Evolutionary conservation across 1,284 basidiomycete species (phyloP).

Genomic region (Cutaneotrichosporon cavernicola): DNA sequence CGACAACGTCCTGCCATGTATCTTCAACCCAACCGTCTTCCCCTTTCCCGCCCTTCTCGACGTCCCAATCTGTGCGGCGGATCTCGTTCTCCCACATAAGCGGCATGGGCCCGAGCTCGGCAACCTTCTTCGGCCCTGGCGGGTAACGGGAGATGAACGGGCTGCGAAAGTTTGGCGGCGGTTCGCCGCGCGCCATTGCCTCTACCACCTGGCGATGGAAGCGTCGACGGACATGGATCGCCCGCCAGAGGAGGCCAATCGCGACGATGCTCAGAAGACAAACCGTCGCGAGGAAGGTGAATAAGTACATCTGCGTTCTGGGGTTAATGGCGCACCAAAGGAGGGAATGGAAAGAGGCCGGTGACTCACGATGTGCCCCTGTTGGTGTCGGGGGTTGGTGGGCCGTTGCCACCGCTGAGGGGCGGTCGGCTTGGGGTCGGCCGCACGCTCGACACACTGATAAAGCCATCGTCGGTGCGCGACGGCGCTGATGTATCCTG

Average conservation of each 20-base stretch:
- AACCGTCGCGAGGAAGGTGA: conserved; percentile 52
- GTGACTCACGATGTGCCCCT: not conserved
- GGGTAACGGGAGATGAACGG: conserved; percentile 11
- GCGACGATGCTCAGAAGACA: conserved; percentile 46
- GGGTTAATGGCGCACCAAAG: not conserved
- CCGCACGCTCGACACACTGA: not conserved
- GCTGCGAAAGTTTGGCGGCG: conserved; percentile 32
- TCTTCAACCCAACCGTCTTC: not conserved
- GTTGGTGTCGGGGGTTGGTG: not conserved
- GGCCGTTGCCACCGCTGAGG: not conserved
- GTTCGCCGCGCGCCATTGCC: conserved; percentile 43
- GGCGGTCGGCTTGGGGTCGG: not conserved
- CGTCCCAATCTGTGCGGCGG: conserved; percentile 25
- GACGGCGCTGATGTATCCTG: not conserved
- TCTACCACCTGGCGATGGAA: conserved; percentile 41
- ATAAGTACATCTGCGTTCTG: conserved; percentile 47
- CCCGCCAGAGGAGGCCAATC: conserved; percentile 42
- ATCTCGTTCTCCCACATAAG: conserved; percentile 46
- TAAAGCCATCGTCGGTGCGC: not conserved
- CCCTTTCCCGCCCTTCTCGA: not conserved
- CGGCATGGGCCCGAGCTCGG: conserved; percentile 41
- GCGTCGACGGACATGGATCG: conserved; percentile 42
- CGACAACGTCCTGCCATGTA: not conserved
- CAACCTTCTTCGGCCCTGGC: conserved; percentile 26
- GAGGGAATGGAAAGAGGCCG: not conserved